Evolutionary conservation across 2,329 filamentous ascomycete species (phyloP), one percentile per base, ranked within the genome.

Genomic region (Davidsoniella australis): DNA sequence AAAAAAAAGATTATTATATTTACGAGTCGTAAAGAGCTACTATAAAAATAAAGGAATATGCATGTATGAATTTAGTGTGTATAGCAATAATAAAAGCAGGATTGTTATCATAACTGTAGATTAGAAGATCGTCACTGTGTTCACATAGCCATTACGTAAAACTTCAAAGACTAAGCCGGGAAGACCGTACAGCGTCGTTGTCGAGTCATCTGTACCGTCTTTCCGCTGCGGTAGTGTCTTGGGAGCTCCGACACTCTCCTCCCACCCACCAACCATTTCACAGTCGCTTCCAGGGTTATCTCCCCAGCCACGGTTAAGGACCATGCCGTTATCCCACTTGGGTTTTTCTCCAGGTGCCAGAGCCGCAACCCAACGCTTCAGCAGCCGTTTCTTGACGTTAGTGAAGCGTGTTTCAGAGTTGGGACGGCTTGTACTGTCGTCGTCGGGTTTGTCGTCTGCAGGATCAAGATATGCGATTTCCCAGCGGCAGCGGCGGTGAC

Each of bases 91-190:
- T 8, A 47, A 37, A 37, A 37, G 12, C 40, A 20, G 37, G 29
- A 16, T 14, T 38, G 23, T 38, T 23, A 38, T 39, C 36, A 16
- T 39, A 18, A 17, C 43, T 37, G 12, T 37, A 45, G 26, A 12
- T 75, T 62, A 94, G 67, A 88, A 94, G 20, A 94, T 79, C 8
- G 89, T 96, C 61, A 96, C 69, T 23, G 85, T 83, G 63, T 86
- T 93, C 20, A 98, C 84, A 54, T 78, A 81, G 3, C 85, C 87
- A 60, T 94, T 95, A 76, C 85, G 88, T 63, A 96, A 66, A 24
- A 98, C 89, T 66, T 98, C 91, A 66, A 98, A 96, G 43, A 95
- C 78, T 63, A 96, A 67, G 0, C 91, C 89, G 0, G 91, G 89
- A 59, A 95, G 95, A 1, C 89, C 88, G 66, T 86, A 96, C 24